Base-by-base conservation (phyloP, 331 rosid genomes). In the Acacia concinna region DNA sequence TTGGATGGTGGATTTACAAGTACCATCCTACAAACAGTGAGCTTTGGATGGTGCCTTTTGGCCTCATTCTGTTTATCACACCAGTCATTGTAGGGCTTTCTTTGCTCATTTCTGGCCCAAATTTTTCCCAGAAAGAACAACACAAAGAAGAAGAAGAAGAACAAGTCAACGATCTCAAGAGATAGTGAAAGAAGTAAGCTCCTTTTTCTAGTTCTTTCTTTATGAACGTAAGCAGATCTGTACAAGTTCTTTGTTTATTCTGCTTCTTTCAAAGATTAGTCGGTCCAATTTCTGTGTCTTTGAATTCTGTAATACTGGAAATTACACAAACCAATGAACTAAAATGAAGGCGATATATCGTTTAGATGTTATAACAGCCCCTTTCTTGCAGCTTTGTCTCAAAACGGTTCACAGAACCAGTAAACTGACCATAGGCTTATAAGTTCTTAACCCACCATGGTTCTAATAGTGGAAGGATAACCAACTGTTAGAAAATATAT, bases 21-120 rank as follows among this genome's bases (percentile, higher is more conserved):
- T 87, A 77, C 41, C 94, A 90, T 76, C 75, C 87, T 3, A 20
- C 84, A 43, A 76, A 89, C 69, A 74, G 64, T 41, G 91, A 94
- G 59, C 94, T 91, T 0, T 94, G 98, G 98, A 94, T 91, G 97
- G 98, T 91, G 18, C 98, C 98, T 23, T 82, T 91, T 59, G 89
- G 98, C 46, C 91, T 94, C 41, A 46, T 94, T 77, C 87, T 94
- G 38, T 81, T 90, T 60, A 40, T 79, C 35, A 89, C 98, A 8
- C 97, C 98, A 14, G 67, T 80, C 71, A 8, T 86, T 74, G 80
- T 86, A 63, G 87, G 86, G 66, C 67, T 85, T 81, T 84, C 94
- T n/a, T 3, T 86, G 10, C 15, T 83, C 18, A 20, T 81, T 63
- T 85, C 97, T 67, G 81, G 84, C 14, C 6, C 60, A 47, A 80